Evolutionary conservation across 257 asterid species (phyloP).

Genomic region (Solanum pennellii): DNA sequence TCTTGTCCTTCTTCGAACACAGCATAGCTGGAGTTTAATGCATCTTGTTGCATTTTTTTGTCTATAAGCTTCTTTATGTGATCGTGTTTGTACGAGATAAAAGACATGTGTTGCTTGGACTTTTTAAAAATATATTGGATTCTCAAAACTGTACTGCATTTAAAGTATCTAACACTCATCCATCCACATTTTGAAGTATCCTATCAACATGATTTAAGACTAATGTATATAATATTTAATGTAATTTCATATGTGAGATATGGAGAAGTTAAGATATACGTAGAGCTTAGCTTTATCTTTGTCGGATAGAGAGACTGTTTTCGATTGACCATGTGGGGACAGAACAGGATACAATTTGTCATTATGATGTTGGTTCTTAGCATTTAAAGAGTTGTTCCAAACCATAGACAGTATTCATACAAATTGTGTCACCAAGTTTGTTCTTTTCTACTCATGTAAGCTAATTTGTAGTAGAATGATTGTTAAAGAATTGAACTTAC

Average conservation of each 20-base stretch:
- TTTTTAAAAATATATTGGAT: no score
- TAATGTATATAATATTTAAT: not conserved
- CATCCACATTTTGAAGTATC: no score
- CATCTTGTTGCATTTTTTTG: not conserved
- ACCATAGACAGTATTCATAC: not conserved
- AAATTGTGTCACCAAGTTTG: not conserved
- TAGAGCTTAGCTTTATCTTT: not conserved
- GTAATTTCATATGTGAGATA: not conserved
- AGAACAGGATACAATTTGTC: not conserved
- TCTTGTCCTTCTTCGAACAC: not conserved
- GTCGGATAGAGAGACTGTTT: not conserved
- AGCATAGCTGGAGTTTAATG: not conserved
- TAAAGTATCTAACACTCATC: no score
- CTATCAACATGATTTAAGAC: no score
- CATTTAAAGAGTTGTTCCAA: not conserved
- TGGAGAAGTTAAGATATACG: not conserved
- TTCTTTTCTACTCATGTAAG: not conserved
- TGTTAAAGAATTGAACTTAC: no score
- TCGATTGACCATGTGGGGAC: not conserved
- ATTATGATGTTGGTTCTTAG: not conserved
- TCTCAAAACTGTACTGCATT: no score
- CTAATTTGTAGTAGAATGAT: not conserved
- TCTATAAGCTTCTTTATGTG: not conserved
- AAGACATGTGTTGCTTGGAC: accelerated
- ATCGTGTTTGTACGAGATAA: not conserved